phyloP scores from a whole-genome alignment of 345 rosid genomes.

The Acer negundo region DNA sequence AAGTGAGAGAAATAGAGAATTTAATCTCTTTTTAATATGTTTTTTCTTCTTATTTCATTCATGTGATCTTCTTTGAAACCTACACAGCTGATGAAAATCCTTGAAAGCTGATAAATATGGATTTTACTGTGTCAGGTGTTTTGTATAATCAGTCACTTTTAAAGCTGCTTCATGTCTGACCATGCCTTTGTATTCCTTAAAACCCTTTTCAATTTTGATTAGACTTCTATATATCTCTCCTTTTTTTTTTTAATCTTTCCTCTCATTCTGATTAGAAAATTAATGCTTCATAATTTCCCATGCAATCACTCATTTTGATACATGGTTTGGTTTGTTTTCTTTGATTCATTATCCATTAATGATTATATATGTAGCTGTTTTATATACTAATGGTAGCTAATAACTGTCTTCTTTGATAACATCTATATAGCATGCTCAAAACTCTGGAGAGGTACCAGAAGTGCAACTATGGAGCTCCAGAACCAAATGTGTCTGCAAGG shows the following conservation, averaged over 20 bases:
- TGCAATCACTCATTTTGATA: constrained; percentile 2
- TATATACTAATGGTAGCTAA: neutral
- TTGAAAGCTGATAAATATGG: neutral
- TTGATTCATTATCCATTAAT: neutral
- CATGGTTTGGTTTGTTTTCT: neutral
- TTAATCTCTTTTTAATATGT: neutral
- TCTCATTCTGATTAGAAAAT: neutral
- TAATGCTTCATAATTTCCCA: neutral
- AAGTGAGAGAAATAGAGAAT: neutral
- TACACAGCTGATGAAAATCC: neutral
- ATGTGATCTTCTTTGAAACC: neutral
- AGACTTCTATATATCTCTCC: neutral
- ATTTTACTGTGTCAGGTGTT: constrained; percentile 2
- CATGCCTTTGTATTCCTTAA: neutral
- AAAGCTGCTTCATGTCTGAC: neutral
- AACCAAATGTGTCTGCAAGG: constrained; percentile 71
- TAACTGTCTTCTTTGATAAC: neutral
- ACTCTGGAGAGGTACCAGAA: constrained; percentile 99
- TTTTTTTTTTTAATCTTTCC: neutral
- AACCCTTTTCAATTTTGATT: neutral
- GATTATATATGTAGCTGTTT: neutral
- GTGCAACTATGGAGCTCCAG: constrained; percentile 96
- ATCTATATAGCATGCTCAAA: constrained; percentile 64
- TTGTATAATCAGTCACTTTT: neutral
- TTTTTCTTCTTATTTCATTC: neutral